A percentile compares a stretch with the other conserved stretches of the same genome.
These are phyloP conservation scores for Candida dubliniensis DNA, from an alignment of 1,139 yeast species.

Conservation along the genomic window DNA sequence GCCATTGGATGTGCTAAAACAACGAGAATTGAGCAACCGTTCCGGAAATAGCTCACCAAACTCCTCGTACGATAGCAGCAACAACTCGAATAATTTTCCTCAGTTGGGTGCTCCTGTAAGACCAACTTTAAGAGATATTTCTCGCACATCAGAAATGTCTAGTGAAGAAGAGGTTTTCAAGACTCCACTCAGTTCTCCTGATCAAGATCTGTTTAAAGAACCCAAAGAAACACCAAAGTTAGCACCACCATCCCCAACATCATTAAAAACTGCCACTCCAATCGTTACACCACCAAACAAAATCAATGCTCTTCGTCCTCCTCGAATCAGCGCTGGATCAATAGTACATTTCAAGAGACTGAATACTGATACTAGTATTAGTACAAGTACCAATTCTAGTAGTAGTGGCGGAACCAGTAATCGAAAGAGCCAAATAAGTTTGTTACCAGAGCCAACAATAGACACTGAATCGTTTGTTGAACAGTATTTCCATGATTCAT, in stretches of 20 bases:
- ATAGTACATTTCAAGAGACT: conserved; percentile 6
- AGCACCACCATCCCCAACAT: conserved; percentile 3
- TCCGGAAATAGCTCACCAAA: conserved; percentile 1
- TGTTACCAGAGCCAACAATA: conserved; percentile 16
- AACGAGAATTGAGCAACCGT: background rate
- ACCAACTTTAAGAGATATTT: conserved; percentile 6
- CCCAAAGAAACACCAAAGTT: conserved; percentile 4
- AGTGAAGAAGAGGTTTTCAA: conserved; percentile 4
- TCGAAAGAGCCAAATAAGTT: conserved; percentile 9
- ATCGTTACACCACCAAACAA: conserved; percentile 5
- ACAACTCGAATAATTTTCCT: conserved; percentile 1
- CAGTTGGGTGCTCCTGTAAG: conserved; percentile 5
- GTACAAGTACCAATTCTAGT: conserved; percentile 5
- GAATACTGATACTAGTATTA: conserved; percentile 4
- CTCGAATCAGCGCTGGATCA: conserved; percentile 7
- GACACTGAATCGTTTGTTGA: conserved; percentile 15
- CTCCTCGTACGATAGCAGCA: background rate
- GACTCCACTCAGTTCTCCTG: conserved; percentile 9
- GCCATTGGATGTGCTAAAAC: conserved; percentile 2
- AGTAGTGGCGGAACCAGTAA: conserved; percentile 5
- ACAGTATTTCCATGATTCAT: conserved; percentile 10
- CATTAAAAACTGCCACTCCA: conserved; percentile 3
- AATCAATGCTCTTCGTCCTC: conserved; percentile 1
- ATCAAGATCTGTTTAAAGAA: conserved; percentile 4
- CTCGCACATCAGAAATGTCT: conserved; percentile 6